Base-by-base conservation (phyloP, 2,329 filamentous ascomycete genomes). In the Ophiostoma perfectum region DNA sequence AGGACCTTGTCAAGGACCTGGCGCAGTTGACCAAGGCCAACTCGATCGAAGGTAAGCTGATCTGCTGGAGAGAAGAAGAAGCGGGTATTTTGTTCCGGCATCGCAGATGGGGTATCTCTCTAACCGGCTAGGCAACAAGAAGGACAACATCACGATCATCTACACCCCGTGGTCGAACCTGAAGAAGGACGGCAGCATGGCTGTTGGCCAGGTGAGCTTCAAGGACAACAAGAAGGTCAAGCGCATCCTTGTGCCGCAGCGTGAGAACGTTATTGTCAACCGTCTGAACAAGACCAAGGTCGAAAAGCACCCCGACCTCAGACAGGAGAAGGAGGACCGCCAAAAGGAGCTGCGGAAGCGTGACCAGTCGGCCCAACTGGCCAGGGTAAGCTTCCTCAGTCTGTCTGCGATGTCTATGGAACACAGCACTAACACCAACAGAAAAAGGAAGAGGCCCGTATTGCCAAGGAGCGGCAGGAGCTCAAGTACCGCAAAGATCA, bases 21-120 rank as follows among this genome's bases (percentile, higher is more conserved):
- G 95, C 91, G n/a, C 95, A 99, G 79, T 83, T 99, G 74, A 99
- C 95, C 69, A 99, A 99, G 80, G 95, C 95, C 71, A 99, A 99
- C 80, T 97, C 93, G 69, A 99, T 99, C 74, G 95, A 99, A 82
- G 95, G 27, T 27, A 27, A 27, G 27, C 91, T 90, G 75, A 4
- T 39, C 45, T 2, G 12, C 39, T 36, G 36, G 38, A 36, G 55
- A 55, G 12, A 5, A 58, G 1, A 12, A 5, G 70, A 93, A 91
- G 27, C 27, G 27, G 27, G 27, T 27, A 27, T 27, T 2, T 2
- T 27, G 27, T 27, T 27, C 27, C 27, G 27, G 27, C 27, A 27
- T 27, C 27, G 27, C 27, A 27, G 27, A 27, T 2, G 27, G 27
- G 27, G 27, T 27, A 27, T 27, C 27, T 27, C 27, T 27, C 27